Evolutionary conservation across 202 grass and related monocot species (phyloP).

Genomic region (Zoysia matrella): DNA sequence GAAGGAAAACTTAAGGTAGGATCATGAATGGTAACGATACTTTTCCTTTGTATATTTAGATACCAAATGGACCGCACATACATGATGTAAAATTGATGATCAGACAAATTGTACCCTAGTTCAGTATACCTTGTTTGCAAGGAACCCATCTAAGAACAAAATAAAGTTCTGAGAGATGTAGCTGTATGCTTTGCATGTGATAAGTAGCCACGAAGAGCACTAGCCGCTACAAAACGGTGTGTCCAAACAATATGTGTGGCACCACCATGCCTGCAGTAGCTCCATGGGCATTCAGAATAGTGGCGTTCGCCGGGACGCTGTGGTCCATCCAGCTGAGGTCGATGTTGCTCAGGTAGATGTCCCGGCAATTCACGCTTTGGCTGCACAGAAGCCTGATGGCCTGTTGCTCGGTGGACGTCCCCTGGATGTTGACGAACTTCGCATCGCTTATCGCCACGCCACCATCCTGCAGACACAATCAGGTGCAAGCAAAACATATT

Average conservation of each 20-base stretch:
- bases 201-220: neutral
- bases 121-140: neutral
- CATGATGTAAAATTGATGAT: slow-evolving; percentile 21
- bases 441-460: slow-evolving; percentile 60
- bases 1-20: neutral
- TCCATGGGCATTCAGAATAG: slow-evolving; percentile 53
- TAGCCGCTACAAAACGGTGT: neutral
- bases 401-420: slow-evolving; percentile 42
- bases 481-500: slow-evolving; percentile 5
- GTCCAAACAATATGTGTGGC: slow-evolving; percentile 35
- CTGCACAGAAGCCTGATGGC: slow-evolving; percentile 57
- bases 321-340: slow-evolving; percentile 40
- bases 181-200: slow-evolving; percentile 4
- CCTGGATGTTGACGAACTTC: slow-evolving; percentile 54
- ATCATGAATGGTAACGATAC: neutral
- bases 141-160: neutral
- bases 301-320: neutral
- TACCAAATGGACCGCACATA: slow-evolving; percentile 1
- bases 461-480: slow-evolving; percentile 35
- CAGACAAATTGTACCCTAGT: neutral
- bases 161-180: neutral
- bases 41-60: slow-evolving; percentile 14
- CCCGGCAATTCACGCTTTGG: slow-evolving; percentile 42
- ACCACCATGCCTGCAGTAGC: slow-evolving; percentile 38
- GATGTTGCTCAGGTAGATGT: slow-evolving; percentile 50